phyloP scores from a whole-genome alignment of 2,329 filamentous ascomycete genomes.

The Lasiodiplodia hormozganensis region DNA sequence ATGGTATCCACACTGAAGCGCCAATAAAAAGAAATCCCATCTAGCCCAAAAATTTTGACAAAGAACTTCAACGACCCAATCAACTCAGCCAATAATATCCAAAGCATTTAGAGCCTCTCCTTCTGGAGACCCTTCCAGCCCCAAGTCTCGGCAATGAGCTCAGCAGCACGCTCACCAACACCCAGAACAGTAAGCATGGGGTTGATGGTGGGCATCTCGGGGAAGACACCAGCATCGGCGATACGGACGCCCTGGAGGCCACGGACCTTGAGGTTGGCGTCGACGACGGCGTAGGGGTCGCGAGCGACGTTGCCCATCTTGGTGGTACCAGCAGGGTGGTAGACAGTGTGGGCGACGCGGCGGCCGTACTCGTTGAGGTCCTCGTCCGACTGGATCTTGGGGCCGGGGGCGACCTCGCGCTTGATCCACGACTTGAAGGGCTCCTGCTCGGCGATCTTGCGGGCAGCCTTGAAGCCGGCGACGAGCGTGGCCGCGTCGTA shows the following conservation, averaged over 20 bases:
- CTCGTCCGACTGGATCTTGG: conserved; percentile 75
- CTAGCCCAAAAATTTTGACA: conserved; percentile 19
- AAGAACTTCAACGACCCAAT: conserved; percentile 7
- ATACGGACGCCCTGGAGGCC: conserved; percentile 78
- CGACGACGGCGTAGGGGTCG: conserved; percentile 80
- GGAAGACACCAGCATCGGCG: conserved; percentile 87
- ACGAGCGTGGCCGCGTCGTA: conserved; percentile 85
- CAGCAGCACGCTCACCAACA: conserved; percentile 82
- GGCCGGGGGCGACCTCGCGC: conserved; percentile 80
- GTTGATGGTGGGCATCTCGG: conserved; percentile 85
- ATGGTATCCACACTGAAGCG: conserved; percentile 23
- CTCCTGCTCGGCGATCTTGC: conserved; percentile 74
- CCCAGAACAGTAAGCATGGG: conserved; percentile 89
- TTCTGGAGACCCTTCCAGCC: conserved; percentile 67
- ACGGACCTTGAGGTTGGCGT: conserved; percentile 73
- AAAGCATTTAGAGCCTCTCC: conserved; percentile 56
- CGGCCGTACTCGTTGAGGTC: conserved; percentile 83
- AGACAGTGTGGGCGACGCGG: conserved; percentile 83
- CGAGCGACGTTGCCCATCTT: conserved; percentile 80
- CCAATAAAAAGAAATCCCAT: conserved; percentile 11
- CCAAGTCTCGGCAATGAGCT: conserved; percentile 79
- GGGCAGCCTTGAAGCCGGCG: conserved; percentile 77
- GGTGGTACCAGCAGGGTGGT: conserved; percentile 87
- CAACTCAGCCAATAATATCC: background rate
- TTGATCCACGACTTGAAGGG: conserved; percentile 87